Evolutionary conservation across 441 rosid genomes (phyloP).

Genomic region (Pelargonium australe): DNA sequence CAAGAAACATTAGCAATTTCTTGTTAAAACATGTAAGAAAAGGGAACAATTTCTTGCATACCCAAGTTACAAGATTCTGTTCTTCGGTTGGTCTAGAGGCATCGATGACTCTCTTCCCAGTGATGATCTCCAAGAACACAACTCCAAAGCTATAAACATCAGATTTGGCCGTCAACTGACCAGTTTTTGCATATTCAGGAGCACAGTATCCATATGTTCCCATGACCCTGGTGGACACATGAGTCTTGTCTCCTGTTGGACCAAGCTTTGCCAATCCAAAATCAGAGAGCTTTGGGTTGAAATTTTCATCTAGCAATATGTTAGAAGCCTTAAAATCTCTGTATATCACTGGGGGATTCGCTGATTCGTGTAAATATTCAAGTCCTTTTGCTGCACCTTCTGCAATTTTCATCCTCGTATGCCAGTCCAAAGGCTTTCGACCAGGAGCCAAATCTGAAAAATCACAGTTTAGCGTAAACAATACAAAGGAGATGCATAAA

Average conservation of each 20-base stretch:
- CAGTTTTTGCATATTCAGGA: constrained; percentile 83
- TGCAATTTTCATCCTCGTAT: constrained; percentile 74
- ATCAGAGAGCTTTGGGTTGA: constrained; percentile 89
- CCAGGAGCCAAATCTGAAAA: constrained; percentile 42
- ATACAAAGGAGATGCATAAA: too few relatives aligned
- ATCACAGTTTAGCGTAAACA: too few relatives aligned
- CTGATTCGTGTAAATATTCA: constrained; percentile 81
- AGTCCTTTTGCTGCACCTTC: constrained; percentile 88
- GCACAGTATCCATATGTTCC: constrained; percentile 96
- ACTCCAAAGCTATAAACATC: constrained; percentile 95
- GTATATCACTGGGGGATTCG: constrained; percentile 85
- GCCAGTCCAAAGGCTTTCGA: constrained; percentile 70
- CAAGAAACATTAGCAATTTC: too few relatives aligned
- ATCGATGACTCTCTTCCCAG: constrained; percentile 89
- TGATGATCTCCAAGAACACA: constrained; percentile 83
- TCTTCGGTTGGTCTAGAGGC: constrained; percentile 58
- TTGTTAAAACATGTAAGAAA: not conserved
- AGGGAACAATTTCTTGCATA: constrained; percentile 23
- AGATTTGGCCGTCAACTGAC: constrained; percentile 72
- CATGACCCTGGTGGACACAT: constrained; percentile 97
- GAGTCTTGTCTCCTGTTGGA: constrained; percentile 72
- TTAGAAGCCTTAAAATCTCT: constrained; percentile 92
- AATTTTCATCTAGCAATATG: constrained; percentile 55
- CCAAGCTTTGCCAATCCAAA: constrained; percentile 94
- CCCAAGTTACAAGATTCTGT: constrained; percentile 85